These are phyloP conservation scores for Echites panduratus DNA, from an alignment of 257 asterid species.

Conservation along the genomic window DNA sequence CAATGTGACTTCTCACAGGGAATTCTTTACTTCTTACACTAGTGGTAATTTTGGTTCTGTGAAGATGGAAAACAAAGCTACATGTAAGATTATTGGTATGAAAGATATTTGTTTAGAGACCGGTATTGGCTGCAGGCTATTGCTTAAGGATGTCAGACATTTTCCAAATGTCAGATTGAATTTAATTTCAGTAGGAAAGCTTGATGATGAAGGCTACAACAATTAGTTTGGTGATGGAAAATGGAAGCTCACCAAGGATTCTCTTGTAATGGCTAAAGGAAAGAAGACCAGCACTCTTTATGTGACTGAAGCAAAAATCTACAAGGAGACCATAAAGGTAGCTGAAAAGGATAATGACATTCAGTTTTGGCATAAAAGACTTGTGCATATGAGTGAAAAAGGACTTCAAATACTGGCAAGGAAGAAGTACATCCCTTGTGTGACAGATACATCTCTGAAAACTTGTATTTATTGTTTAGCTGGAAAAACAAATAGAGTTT, in stretches of 20 bases:
- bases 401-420: neutral
- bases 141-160: too few species aligned
- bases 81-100: too few species aligned
- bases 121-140: too few species aligned
- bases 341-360: neutral
- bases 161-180: too few species aligned
- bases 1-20: too few species aligned
- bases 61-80: too few species aligned
- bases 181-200: neutral
- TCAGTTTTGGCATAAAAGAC: neutral
- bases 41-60: too few species aligned
- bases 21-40: too few species aligned
- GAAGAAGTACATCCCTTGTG: neutral
- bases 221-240: neutral
- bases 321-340: too few species aligned
- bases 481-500: neutral
- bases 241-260: too few species aligned
- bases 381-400: neutral
- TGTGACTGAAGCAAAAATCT: neutral
- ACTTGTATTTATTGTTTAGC: neutral
- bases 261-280: neutral
- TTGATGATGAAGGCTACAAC: conserved; percentile 4
- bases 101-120: too few species aligned
- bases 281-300: neutral
- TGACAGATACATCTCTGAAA: neutral